phyloP scores from a whole-genome alignment of 148 eudicot species.

The Polygonum aviculare region DNA sequence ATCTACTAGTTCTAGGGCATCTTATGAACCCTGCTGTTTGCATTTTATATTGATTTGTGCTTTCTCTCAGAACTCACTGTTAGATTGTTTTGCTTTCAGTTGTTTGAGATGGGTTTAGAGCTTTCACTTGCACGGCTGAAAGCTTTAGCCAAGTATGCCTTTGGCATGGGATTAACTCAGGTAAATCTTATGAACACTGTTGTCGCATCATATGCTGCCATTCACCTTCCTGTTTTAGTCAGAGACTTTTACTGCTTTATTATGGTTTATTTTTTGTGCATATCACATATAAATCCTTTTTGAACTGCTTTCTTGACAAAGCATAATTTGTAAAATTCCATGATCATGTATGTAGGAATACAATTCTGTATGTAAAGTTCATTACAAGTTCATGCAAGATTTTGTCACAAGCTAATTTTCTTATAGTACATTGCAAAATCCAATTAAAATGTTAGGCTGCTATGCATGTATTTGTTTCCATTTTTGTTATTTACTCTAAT shows the following conservation, averaged over 20 bases:
- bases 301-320: not conserved
- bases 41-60: not conserved
- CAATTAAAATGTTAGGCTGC: not conserved
- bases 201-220: too few species aligned
- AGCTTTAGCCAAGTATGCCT: slow-evolving; percentile 95
- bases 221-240: too few species aligned
- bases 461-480: not conserved
- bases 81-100: slow-evolving; percentile 36
- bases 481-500: not conserved
- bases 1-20: too few species aligned
- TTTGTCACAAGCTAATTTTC: not conserved
- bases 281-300: not conserved
- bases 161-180: slow-evolving; percentile 94
- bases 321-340: not conserved
- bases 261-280: not conserved
- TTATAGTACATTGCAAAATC: not conserved
- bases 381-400: not conserved
- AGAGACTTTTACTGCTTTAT: not conserved
- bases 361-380: not conserved
- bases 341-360: not conserved
- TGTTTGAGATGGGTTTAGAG: slow-evolving; percentile 98
- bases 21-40: not conserved
- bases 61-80: not conserved
- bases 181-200: slow-evolving; percentile 22
- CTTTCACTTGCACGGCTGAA: slow-evolving; percentile 89